Conservation (phyloP, 2,329 filamentous ascomycete genomes). For the Pseudocercospora musae region DNA sequence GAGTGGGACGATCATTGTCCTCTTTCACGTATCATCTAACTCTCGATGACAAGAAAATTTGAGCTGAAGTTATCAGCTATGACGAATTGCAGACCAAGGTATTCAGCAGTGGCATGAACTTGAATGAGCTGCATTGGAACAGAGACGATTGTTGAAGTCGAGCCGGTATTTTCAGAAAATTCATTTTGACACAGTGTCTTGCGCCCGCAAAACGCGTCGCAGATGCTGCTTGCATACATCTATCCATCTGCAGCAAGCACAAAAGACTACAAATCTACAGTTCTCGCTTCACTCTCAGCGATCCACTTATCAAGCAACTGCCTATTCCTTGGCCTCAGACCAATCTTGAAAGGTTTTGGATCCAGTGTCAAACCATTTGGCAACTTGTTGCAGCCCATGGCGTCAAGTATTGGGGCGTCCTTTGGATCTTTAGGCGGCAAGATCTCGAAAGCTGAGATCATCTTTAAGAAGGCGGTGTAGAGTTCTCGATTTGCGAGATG, state of each 20-base stretch:
- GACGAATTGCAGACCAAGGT: neutral
- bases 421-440: constrained; percentile 39
- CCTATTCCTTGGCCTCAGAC: constrained; percentile 45
- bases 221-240: neutral
- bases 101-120: neutral
- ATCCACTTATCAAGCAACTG: constrained; percentile 46
- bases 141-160: neutral
- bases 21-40: neutral
- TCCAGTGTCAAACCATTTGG: constrained; percentile 50
- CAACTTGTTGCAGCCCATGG: constrained; percentile 45
- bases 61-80: neutral
- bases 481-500: constrained; percentile 42
- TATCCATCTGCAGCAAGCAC: neutral
- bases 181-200: neutral
- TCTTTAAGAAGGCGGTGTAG: constrained; percentile 48
- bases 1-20: neutral
- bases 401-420: constrained; percentile 45
- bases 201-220: neutral
- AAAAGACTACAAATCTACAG: constrained; percentile 24
- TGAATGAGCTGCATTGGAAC: too few species aligned
- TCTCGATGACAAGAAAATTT: neutral
- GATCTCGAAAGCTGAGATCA: constrained; percentile 49
- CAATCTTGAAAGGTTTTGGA: constrained; percentile 51
- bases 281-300: constrained; percentile 46
- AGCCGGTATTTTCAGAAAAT: neutral